These are phyloP conservation scores for Lactarius indigo DNA, from an alignment of 768 basidiomycete species.

Conservation along the genomic window DNA sequence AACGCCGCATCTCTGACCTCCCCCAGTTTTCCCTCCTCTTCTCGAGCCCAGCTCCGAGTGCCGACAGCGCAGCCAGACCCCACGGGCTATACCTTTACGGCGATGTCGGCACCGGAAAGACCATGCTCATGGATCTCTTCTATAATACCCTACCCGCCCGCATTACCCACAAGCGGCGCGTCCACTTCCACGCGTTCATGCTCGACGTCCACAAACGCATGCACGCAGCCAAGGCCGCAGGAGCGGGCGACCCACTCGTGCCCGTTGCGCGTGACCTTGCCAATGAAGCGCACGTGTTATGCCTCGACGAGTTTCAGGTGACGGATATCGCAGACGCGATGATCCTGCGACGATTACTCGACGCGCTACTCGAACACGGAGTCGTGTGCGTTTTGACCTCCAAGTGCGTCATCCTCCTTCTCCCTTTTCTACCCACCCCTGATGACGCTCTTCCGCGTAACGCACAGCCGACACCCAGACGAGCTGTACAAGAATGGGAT, in stretches of 20 bases:
- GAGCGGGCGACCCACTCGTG: slow-evolving; percentile 76
- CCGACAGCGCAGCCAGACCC: slow-evolving; percentile 37
- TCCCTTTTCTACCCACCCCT: not conserved
- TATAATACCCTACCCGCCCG: slow-evolving; percentile 73
- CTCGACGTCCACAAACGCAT: slow-evolving; percentile 94
- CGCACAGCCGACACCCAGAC: slow-evolving; percentile 85
- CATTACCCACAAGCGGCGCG: slow-evolving; percentile 72
- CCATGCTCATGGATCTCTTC: slow-evolving; percentile 99
- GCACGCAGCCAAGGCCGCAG: slow-evolving; percentile 70
- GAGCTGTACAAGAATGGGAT: slow-evolving; percentile 99
- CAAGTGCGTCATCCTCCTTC: slow-evolving; percentile 59
- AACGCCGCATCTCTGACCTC: not conserved
- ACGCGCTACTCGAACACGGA: slow-evolving; percentile 80
- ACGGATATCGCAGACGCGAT: slow-evolving; percentile 98
- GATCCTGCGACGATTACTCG: slow-evolving; percentile 89
- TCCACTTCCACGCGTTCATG: slow-evolving; percentile 99
- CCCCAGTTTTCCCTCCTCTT: slow-evolving; percentile 21
- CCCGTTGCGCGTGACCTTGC: slow-evolving; percentile 90
- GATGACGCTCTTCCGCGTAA: not conserved
- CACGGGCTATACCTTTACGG: slow-evolving; percentile 91
- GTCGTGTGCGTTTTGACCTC: slow-evolving; percentile 96
- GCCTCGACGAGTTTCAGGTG: slow-evolving; percentile 99
- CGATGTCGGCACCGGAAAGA: slow-evolving; percentile 96
- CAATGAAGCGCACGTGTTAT: slow-evolving; percentile 77
- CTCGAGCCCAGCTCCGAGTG: slow-evolving; percentile 18